Conservation (phyloP, 371 early-diverging fungal genomes). For the Mucor irregularis region DNA sequence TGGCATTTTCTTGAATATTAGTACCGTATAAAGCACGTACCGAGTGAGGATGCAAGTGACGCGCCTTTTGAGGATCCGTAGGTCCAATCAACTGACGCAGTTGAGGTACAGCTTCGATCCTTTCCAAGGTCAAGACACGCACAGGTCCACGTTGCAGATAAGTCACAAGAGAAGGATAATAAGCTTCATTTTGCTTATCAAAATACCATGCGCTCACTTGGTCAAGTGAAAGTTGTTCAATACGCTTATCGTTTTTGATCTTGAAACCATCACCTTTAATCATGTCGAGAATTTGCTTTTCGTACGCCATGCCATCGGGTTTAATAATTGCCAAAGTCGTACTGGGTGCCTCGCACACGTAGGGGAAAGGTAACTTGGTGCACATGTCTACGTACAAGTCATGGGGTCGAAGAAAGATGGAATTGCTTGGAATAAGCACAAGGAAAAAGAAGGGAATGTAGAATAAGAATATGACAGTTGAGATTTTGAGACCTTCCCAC, state of each 20-base stretch:
- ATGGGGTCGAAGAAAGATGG: background rate
- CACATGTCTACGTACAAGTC: conserved; percentile 1
- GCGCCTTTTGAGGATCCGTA: conserved; percentile 24
- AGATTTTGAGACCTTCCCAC: too few relatives aligned
- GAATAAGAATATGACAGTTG: too few relatives aligned
- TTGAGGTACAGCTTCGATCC: conserved; percentile 18
- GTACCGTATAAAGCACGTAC: conserved; percentile 29
- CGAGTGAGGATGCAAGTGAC: conserved; percentile 14
- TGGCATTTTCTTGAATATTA: conserved; percentile 29
- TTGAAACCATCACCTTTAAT: conserved; percentile 15
- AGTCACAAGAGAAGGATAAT: conserved; percentile 19
- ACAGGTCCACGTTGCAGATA: conserved; percentile 28
- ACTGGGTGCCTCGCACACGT: conserved; percentile 1
- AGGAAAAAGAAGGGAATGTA: conserved; percentile 8
- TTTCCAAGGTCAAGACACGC: conserved; percentile 11
- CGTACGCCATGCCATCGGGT: conserved; percentile 28
- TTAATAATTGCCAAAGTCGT: conserved; percentile 26
- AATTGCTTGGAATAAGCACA: conserved; percentile 6
- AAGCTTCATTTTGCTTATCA: conserved; percentile 22
- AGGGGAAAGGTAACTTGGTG: background rate
- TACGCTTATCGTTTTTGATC: conserved; percentile 12
- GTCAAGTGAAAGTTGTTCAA: background rate
- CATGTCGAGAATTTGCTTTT: conserved; percentile 10
- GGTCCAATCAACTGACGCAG: conserved; percentile 28
- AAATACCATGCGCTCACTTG: conserved; percentile 26